phyloP scores from a whole-genome alignment of 306 rosid species.

The Quercus wislizeni region DNA sequence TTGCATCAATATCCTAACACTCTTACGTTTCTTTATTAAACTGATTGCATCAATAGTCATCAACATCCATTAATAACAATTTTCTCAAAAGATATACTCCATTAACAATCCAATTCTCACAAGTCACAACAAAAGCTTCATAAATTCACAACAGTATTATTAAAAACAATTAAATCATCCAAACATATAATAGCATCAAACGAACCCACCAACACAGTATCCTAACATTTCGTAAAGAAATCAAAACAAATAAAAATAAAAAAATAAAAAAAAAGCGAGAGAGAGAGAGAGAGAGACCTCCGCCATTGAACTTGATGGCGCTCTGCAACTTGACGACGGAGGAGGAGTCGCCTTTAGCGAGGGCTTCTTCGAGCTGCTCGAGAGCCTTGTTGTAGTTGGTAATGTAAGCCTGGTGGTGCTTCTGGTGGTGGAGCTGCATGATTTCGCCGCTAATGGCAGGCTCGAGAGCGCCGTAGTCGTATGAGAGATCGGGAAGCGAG shows the following conservation, averaged over 20 bases:
- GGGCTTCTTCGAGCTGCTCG: constrained; percentile 75
- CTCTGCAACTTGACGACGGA: constrained; percentile 66
- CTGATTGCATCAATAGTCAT: background rate
- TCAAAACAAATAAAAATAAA: background rate
- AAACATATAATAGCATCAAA: background rate
- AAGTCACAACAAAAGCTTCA: background rate
- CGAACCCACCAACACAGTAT: background rate
- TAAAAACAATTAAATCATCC: background rate
- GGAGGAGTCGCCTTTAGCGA: constrained; percentile 50
- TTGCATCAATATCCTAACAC: too few relatives aligned
- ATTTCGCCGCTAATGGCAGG: constrained; percentile 86
- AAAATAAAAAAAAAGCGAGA: background rate
- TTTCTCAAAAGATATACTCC: background rate
- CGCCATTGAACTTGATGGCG: constrained; percentile 88
- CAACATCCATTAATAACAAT: background rate
- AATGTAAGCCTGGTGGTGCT: constrained; percentile 86
- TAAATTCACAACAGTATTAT: background rate
- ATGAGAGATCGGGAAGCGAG: constrained; percentile 82
- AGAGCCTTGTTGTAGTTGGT: constrained; percentile 92
- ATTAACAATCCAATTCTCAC: background rate
- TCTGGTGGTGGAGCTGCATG: constrained; percentile 92
- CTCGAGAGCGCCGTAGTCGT: constrained; percentile 86
- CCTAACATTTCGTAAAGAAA: background rate
- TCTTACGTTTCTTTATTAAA: too few relatives aligned
- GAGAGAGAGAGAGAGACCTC: constrained; percentile 38